Evolutionary conservation across 345 rosid genomes (phyloP), one percentile per base, ranked within the genome.

Genomic region (Citrus trifoliata): DNA sequence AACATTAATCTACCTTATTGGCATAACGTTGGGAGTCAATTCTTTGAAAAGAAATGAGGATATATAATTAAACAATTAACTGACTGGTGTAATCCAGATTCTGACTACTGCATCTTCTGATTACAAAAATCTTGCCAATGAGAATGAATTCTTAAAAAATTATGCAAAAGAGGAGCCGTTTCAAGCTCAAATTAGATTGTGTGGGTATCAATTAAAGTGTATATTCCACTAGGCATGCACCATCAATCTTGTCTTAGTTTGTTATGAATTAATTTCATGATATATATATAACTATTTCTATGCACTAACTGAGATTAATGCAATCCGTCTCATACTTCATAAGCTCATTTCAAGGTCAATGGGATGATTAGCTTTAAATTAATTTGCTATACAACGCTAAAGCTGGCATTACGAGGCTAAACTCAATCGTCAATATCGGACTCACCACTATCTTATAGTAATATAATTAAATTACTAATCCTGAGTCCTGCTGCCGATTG

Each of bases 241-340:
- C 62, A 32, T 30, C 4, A 53, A 53, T 53, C 58, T 18, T 53
- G n/a, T 71, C 73, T 25, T 16, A 32, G 1, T 28, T 7, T 5
- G n/a, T 53, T 53, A 53, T 18, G 58, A 53, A 65, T 28, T 13
- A 27, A 40, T 40, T n/a, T 40, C 10, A 37, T 48, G 32, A 25
- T 25, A 46, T 16, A 37, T 33, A 33, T 35, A 16, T 48, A 8
- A 48, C 7, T 70, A 27, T 30, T 51, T 33, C 19, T 24, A 7
- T 51, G 65, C 65, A 59, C 66, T 59, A 73, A 33, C 66, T 13
- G 37, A 33, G 51, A 46, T 46, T 46, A 58, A 55, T 76, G 79
- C 56, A 12, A 67, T 76, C 79, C 79, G 8, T 76, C 72, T 76
- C 79, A 76, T 24, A 55, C 56, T 24, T 76, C 71, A 30, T 30